These are phyloP conservation scores for Penicillium tannophilum DNA, from an alignment of 495 filamentous ascomycete genomes.

Conservation along the genomic window DNA sequence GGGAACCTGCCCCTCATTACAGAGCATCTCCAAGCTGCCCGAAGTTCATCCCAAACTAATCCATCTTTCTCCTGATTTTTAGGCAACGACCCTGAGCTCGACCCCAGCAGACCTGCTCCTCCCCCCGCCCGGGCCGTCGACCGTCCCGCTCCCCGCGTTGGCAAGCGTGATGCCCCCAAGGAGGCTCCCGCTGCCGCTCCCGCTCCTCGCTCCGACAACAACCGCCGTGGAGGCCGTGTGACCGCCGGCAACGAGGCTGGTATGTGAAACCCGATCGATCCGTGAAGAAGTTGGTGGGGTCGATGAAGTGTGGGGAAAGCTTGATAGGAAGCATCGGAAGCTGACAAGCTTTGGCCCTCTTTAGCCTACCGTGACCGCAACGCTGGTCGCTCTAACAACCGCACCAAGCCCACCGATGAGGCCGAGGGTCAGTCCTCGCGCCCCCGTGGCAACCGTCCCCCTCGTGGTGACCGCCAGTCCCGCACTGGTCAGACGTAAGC, in stretches of 20 bases:
- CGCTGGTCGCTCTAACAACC: slow-evolving; percentile 80
- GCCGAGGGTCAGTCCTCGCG: slow-evolving; percentile 50
- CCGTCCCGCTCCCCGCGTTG: slow-evolving; percentile 72
- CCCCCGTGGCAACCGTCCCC: slow-evolving; percentile 55
- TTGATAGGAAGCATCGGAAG: slow-evolving; percentile 6
- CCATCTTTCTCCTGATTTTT: slow-evolving; percentile 18
- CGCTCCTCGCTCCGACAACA: slow-evolving; percentile 41
- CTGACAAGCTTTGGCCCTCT: slow-evolving; percentile 5
- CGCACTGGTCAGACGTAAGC: slow-evolving; percentile 70
- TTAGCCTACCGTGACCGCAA: slow-evolving; percentile 90
- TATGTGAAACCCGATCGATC: slow-evolving; percentile 44
- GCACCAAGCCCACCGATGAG: slow-evolving; percentile 78
- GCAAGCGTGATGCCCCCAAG: slow-evolving; percentile 87
- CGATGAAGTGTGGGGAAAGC: slow-evolving; percentile 8
- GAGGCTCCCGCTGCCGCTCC: slow-evolving; percentile 54
- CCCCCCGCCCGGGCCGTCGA: slow-evolving; percentile 85
- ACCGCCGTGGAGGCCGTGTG: slow-evolving; percentile 60
- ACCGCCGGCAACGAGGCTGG: slow-evolving; percentile 79
- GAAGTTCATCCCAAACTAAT: slow-evolving; percentile 17
- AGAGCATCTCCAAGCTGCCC: slow-evolving; percentile 1
- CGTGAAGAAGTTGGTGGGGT: neutral
- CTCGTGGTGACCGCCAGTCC: slow-evolving; percentile 80
- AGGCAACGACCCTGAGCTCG: slow-evolving; percentile 91
- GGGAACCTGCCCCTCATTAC: slow-evolving; percentile 3
- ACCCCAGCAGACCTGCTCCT: slow-evolving; percentile 72